Conservation (phyloP, 2,329 filamentous ascomycete species). For the Sporothrix schenckii region DNA sequence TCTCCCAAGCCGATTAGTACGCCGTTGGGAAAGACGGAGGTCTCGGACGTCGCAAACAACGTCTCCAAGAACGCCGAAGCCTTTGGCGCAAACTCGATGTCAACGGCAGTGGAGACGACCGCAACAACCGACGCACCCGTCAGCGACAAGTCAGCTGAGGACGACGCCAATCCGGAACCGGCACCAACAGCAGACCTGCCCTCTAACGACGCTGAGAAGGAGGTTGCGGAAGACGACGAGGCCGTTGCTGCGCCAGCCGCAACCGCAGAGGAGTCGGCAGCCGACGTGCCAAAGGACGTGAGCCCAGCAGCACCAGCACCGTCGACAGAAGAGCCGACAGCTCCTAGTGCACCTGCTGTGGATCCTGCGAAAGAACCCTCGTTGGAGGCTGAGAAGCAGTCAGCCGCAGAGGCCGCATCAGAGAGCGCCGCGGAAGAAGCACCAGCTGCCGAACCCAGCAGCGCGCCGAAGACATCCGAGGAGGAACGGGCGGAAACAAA, state of each 20-base stretch:
- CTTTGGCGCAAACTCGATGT: conserved; percentile 25
- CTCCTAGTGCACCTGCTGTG: not conserved
- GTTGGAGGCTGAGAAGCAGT: not conserved
- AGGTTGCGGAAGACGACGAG: conserved; percentile 16
- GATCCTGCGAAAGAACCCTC: not conserved
- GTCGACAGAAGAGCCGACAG: conserved; percentile 22
- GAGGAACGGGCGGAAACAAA: conserved; percentile 13
- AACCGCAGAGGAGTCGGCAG: conserved; percentile 24
- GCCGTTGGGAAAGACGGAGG: not conserved
- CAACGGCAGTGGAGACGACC: not conserved
- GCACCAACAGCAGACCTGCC: not conserved
- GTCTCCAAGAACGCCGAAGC: conserved; percentile 30
- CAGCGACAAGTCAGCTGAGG: not conserved
- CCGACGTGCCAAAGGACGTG: not conserved
- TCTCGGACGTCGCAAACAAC: not conserved
- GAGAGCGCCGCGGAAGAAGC: not conserved
- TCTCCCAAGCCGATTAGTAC: conserved; percentile 3
- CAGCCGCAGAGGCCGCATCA: not conserved
- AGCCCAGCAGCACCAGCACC: conserved; percentile 4
- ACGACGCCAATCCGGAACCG: conserved; percentile 1
- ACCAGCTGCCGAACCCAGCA: not conserved
- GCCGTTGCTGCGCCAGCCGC: conserved; percentile 1
- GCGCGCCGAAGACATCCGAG: not conserved
- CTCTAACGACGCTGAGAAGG: conserved; percentile 3
- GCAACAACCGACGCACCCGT: conserved; percentile 3